Evolutionary conservation across 2,329 filamentous ascomycete species (phyloP).

Genomic region (Penicillium sp.): DNA sequence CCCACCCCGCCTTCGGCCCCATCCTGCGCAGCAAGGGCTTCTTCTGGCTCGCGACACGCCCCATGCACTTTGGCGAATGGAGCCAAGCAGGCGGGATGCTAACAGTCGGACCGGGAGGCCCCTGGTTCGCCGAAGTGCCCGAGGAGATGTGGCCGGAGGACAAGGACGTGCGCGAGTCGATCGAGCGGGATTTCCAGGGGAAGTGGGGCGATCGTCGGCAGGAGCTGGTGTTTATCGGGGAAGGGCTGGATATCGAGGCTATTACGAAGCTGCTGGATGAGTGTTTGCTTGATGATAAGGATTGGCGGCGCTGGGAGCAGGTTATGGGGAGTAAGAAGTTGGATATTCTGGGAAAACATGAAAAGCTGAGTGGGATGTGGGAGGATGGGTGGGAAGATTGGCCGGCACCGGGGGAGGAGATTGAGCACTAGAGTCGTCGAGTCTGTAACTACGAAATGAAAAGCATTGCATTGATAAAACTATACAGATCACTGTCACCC

Average conservation of each 20-base stretch:
- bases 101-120: constrained; percentile 47
- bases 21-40: constrained; percentile 52
- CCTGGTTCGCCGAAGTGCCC: constrained; percentile 64
- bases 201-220: constrained; percentile 72
- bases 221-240: constrained; percentile 75
- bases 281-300: constrained; percentile 66
- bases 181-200: constrained; percentile 55
- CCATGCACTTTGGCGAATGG: constrained; percentile 51
- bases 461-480: too few species aligned
- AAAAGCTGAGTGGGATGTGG: constrained; percentile 57
- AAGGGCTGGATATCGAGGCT: constrained; percentile 60
- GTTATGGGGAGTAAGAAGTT: constrained; percentile 54
- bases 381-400: constrained; percentile 66
- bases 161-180: constrained; percentile 53
- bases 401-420: constrained; percentile 41
- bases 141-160: constrained; percentile 58
- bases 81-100: constrained; percentile 52
- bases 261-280: constrained; percentile 61
- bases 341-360: constrained; percentile 47
- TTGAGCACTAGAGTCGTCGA: neutral
- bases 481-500: too few species aligned
- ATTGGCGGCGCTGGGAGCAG: constrained; percentile 60
- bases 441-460: too few species aligned
- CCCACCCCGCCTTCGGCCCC: constrained; percentile 42
- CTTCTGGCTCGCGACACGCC: constrained; percentile 51